Evolutionary conservation across 106 monocot genomes (phyloP).

Genomic region (Iris macrosiphon): DNA sequence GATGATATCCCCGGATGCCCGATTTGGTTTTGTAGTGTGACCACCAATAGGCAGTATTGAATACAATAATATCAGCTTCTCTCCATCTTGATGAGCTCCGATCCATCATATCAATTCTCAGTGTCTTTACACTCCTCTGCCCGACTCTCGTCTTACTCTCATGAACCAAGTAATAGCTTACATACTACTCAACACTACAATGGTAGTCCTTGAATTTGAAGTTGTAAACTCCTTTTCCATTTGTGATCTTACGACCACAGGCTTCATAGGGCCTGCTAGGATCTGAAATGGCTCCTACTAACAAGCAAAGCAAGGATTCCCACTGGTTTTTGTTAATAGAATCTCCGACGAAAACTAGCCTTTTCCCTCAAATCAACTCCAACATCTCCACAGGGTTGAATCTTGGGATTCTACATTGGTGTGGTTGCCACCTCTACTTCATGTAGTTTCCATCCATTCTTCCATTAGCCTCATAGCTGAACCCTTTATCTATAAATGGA

Average conservation of each 20-base stretch:
- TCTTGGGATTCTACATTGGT: conserved; percentile 67
- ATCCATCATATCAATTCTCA: conserved; percentile 74
- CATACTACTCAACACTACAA: conserved; percentile 89
- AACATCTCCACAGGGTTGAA: conserved; percentile 68
- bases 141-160: conserved; percentile 74
- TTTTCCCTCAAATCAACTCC: conserved; percentile 70
- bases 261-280: conserved; percentile 60
- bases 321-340: conserved; percentile 95
- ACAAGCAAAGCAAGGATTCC: conserved; percentile 92
- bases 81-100: conserved; percentile 77
- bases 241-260: conserved; percentile 62
- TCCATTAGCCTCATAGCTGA: conserved; percentile 76
- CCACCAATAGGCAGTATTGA: conserved; percentile 98
- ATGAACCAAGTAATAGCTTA: conserved; percentile 79
- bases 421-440: conserved; percentile 92
- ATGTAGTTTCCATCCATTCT: conserved; percentile 57
- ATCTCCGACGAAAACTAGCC: conserved; percentile 87
- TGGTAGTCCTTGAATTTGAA: conserved; percentile 91
- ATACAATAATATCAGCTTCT: conserved; percentile 80
- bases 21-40: conserved; percentile 82
- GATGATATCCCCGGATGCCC: too few relatives aligned
- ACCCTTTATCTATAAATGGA: conserved; percentile 84
- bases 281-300: conserved; percentile 37
- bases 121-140: conserved; percentile 36
- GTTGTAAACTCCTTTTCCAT: conserved; percentile 64